Percentiles rank a stretch among this genome's conserved stretches.
These are phyloP conservation scores for Besnoitia besnoiti DNA, from an alignment of 169 alveolate species.

Conservation along the genomic window DNA sequence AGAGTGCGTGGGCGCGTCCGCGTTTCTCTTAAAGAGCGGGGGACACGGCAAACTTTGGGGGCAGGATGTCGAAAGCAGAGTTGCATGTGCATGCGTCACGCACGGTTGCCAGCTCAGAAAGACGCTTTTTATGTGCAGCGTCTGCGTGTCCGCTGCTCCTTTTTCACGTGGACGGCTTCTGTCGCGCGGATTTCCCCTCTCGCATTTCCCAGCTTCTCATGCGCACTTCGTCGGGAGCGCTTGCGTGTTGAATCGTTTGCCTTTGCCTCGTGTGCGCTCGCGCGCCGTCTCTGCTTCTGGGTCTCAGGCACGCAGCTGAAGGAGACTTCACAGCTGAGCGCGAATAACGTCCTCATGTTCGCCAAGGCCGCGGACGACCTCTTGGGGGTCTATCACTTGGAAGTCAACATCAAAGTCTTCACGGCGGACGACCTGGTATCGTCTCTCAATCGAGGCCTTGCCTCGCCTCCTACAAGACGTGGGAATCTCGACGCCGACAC, in stretches of 20 bases:
- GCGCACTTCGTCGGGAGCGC: not conserved
- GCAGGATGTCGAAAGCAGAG: too few species aligned
- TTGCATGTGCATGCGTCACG: too few species aligned
- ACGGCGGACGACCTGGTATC: not conserved
- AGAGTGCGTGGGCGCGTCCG: not conserved
- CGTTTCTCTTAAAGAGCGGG: not conserved
- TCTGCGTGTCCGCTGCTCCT: too few species aligned
- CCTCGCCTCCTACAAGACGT: too few species aligned
- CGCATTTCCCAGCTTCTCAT: not conserved
- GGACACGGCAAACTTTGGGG: too few species aligned
- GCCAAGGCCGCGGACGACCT: slow-evolving; percentile 12
- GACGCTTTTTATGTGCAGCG: too few species aligned
- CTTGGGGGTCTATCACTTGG: not conserved
- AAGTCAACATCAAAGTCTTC: not conserved
- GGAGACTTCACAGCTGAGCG: slow-evolving; percentile 12
- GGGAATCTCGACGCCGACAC: too few species aligned
- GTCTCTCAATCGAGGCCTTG: too few species aligned
- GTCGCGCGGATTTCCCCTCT: too few species aligned
- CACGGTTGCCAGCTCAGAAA: too few species aligned
- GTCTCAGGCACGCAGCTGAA: not conserved
- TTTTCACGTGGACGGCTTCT: too few species aligned
- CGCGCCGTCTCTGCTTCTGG: not conserved
- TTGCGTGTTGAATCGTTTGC: not conserved
- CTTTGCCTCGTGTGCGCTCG: not conserved
- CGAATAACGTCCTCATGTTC: slow-evolving; percentile 19